Conservation (phyloP, 805 yeast genomes). For the Metschnikowia baotianmanensis region DNA sequence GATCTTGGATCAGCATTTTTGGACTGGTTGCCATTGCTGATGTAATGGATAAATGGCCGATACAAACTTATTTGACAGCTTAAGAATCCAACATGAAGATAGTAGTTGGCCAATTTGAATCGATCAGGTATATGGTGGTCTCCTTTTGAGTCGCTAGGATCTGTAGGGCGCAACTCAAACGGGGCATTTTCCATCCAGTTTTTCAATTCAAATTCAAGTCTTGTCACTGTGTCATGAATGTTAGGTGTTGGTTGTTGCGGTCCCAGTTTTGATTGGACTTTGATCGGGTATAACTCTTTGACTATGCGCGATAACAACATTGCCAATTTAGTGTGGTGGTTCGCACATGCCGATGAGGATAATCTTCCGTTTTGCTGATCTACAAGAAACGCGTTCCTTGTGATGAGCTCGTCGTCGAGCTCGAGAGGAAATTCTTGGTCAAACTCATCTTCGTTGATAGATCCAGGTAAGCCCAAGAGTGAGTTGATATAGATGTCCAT, state of each 20-base stretch:
- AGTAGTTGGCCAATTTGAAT: slow-evolving; percentile 70
- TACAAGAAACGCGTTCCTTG: slow-evolving; percentile 54
- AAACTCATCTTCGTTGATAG: slow-evolving; percentile 72
- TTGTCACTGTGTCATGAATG: slow-evolving; percentile 48
- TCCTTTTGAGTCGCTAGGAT: slow-evolving; percentile 41
- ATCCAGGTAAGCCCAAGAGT: slow-evolving; percentile 79
- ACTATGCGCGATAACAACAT: slow-evolving; percentile 70
- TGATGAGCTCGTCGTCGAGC: slow-evolving; percentile 82
- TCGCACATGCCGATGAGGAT: slow-evolving; percentile 77
- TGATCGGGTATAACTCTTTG: slow-evolving; percentile 71
- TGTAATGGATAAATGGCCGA: slow-evolving; percentile 85
- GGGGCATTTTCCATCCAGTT: slow-evolving; percentile 75
- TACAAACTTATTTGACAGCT: slow-evolving; percentile 80
- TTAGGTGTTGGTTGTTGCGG: slow-evolving; percentile 23
- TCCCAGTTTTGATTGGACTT: slow-evolving; percentile 30
- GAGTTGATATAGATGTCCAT: slow-evolving; percentile 90
- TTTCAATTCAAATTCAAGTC: slow-evolving; percentile 65
- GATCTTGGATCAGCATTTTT: slow-evolving; percentile 53
- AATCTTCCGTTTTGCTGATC: slow-evolving; percentile 50
- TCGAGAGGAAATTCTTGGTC: slow-evolving; percentile 87
- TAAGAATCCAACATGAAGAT: slow-evolving; percentile 66
- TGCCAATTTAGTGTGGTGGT: slow-evolving; percentile 76
- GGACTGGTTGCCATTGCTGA: slow-evolving; percentile 51
- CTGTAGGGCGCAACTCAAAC: slow-evolving; percentile 66
- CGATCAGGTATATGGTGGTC: slow-evolving; percentile 41